Evolutionary conservation across 495 filamentous ascomycete species (phyloP).

Genomic region (Chaetomium tenue): DNA sequence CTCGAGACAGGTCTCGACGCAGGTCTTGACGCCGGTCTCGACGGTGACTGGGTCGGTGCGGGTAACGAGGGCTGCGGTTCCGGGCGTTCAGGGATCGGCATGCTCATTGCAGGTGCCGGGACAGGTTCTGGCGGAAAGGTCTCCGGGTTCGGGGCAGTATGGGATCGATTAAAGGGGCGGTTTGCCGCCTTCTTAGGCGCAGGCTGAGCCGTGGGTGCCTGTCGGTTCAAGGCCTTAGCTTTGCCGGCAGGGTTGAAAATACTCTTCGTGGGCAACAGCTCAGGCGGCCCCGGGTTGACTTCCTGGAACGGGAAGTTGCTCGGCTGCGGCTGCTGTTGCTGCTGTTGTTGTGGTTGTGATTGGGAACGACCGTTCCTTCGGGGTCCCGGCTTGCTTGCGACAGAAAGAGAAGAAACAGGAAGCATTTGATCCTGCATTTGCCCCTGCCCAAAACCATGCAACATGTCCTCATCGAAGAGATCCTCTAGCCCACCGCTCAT

Average conservation of each 20-base stretch:
- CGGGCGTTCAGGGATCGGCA: slow-evolving; percentile 22
- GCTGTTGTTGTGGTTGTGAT: slow-evolving; percentile 19
- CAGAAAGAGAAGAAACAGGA: slow-evolving; percentile 16
- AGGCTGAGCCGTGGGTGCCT: slow-evolving; percentile 15
- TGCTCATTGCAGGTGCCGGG: slow-evolving; percentile 3
- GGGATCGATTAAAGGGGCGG: slow-evolving; percentile 30
- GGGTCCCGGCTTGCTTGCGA: slow-evolving; percentile 18
- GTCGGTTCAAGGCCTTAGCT: slow-evolving; percentile 30
- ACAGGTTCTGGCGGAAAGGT: slow-evolving; percentile 1
- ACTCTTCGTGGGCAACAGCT: slow-evolving; percentile 46
- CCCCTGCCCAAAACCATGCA: slow-evolving; percentile 26
- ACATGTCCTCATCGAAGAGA: slow-evolving; percentile 40
- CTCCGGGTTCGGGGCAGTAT: slow-evolving; percentile 30
- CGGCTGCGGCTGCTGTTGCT: slow-evolving; percentile 17
- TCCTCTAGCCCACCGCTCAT: slow-evolving; percentile 74
- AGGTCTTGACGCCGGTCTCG: slow-evolving; percentile 14
- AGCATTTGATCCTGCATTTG: slow-evolving; percentile 25
- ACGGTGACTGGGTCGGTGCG: slow-evolving; percentile 6
- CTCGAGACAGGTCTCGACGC: slow-evolving; percentile 28
- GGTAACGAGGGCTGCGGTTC: slow-evolving; percentile 23
- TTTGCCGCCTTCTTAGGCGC: slow-evolving; percentile 20
- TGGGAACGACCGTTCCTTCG: slow-evolving; percentile 19
- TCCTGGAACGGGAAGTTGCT: slow-evolving; percentile 42
- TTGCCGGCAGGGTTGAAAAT: slow-evolving; percentile 43
- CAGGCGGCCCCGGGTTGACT: slow-evolving; percentile 46